Conservation (phyloP, 1,139 yeast species). For the Geotrichum europaeum region DNA sequence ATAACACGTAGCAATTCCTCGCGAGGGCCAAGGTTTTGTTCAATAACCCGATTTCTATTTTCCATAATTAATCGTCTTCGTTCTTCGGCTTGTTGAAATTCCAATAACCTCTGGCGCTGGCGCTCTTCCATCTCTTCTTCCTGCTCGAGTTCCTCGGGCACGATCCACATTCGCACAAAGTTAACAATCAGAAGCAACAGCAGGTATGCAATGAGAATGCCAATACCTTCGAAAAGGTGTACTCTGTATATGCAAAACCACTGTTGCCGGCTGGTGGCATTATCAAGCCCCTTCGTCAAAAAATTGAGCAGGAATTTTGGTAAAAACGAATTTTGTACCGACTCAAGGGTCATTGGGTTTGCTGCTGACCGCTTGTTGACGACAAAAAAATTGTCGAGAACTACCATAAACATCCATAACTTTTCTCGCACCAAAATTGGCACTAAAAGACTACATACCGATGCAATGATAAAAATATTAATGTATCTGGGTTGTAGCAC, state of each 20-base stretch:
- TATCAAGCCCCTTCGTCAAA: neutral
- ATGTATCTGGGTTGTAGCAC: neutral
- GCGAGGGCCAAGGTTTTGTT: neutral
- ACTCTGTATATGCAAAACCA: constrained; percentile 1
- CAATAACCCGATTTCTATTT: neutral
- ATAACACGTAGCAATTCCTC: neutral
- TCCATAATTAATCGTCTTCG: neutral
- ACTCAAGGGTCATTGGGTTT: neutral
- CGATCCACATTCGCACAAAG: constrained; percentile 37
- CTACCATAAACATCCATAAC: constrained; percentile 3
- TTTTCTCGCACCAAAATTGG: constrained; percentile 5
- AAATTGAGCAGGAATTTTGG: neutral
- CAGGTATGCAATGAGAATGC: constrained; percentile 27
- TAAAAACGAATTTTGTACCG: neutral
- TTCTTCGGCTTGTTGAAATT: neutral
- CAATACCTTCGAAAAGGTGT: constrained; percentile 32
- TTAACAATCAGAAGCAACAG: constrained; percentile 29
- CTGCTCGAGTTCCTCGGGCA: constrained; percentile 20
- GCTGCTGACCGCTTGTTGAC: neutral
- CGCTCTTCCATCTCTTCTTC: neutral
- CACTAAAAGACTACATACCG: neutral
- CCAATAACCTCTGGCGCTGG: neutral
- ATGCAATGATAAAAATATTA: neutral
- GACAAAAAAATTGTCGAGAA: constrained; percentile 3
- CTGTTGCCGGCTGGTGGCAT: neutral